phyloP scores from a whole-genome alignment of 345 rosid genomes.

The Mangifera indica region DNA sequence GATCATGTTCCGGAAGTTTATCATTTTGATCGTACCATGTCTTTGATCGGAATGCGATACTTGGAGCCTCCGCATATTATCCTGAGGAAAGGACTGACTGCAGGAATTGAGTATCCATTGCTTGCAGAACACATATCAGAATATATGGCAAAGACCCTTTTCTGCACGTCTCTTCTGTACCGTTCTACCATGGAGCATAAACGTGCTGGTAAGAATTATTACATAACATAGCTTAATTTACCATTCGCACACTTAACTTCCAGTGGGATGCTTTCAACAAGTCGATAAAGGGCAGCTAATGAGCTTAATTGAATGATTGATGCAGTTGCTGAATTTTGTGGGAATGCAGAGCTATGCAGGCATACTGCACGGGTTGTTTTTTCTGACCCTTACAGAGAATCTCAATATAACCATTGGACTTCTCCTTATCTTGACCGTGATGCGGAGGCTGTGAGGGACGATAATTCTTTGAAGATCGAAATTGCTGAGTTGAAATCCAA shows the following conservation, averaged over 20 bases:
- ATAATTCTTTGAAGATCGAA: slow-evolving; percentile 69
- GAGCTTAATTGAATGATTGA: slow-evolving; percentile 18
- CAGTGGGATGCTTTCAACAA: no score
- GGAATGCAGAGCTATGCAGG: slow-evolving; percentile 89
- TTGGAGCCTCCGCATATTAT: slow-evolving; percentile 91
- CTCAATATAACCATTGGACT: slow-evolving; percentile 73
- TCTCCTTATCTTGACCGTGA: slow-evolving; percentile 83
- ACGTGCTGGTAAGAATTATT: slow-evolving; percentile 48
- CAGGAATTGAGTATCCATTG: slow-evolving; percentile 75
- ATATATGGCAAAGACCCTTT: slow-evolving; percentile 84
- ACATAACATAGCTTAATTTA: neutral
- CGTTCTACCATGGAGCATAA: slow-evolving; percentile 75
- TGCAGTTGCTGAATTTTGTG: slow-evolving; percentile 91
- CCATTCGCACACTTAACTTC: no score
- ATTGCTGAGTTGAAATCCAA: slow-evolving; percentile 81
- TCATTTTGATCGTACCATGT: slow-evolving; percentile 83
- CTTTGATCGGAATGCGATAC: slow-evolving; percentile 89
- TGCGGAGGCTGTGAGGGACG: slow-evolving; percentile 71
- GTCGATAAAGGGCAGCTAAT: slow-evolving; percentile 15
- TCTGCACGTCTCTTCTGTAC: slow-evolving; percentile 70
- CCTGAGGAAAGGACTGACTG: slow-evolving; percentile 81
- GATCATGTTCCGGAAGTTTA: slow-evolving; percentile 89
- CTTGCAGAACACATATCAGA: slow-evolving; percentile 76
- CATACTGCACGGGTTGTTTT: slow-evolving; percentile 93
- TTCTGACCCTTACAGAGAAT: slow-evolving; percentile 83